Conservation (phyloP, 2,329 filamentous ascomycete species). For the Hansfordia pulvinata region DNA sequence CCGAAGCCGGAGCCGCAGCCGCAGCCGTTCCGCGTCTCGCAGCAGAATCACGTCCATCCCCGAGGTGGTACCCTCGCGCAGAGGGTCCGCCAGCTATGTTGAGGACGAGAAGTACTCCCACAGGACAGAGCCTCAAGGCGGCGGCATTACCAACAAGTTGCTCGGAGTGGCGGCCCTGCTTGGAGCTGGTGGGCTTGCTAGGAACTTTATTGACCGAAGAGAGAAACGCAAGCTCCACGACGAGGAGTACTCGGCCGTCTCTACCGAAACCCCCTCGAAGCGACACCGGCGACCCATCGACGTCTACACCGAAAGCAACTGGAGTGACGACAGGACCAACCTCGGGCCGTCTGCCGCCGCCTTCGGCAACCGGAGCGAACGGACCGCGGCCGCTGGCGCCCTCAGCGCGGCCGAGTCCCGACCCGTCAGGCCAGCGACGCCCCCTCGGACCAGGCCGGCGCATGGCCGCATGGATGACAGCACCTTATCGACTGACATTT, state of each 20-base stretch:
- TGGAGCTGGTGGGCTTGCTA: slow-evolving; percentile 48
- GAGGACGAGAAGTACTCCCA: slow-evolving; percentile 54
- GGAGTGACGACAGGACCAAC: slow-evolving; percentile 29
- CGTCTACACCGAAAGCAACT: slow-evolving; percentile 24
- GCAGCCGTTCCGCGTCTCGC: slow-evolving; percentile 19
- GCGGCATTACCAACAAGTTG: slow-evolving; percentile 47
- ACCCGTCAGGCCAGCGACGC: slow-evolving; percentile 27
- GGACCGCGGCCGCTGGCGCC: slow-evolving; percentile 27
- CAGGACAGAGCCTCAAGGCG: slow-evolving; percentile 25
- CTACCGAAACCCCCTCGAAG: slow-evolving; percentile 41
- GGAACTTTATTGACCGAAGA: slow-evolving; percentile 41
- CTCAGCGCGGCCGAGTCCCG: slow-evolving; percentile 30
- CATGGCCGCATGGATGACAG: slow-evolving; percentile 29
- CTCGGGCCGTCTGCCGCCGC: too few species aligned
- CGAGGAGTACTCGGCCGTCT: slow-evolving; percentile 50
- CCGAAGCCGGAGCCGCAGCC: slow-evolving; percentile 24
- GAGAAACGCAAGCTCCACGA: slow-evolving; percentile 31
- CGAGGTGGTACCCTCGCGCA: slow-evolving; percentile 37
- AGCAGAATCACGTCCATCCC: slow-evolving; percentile 17
- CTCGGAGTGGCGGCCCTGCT: slow-evolving; percentile 46
- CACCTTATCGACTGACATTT: slow-evolving; percentile 41
- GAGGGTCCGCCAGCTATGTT: slow-evolving; percentile 41
- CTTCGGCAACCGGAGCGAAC: slow-evolving; percentile 23
- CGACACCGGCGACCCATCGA: slow-evolving; percentile 10
- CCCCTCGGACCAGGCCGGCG: slow-evolving; percentile 26